Evolutionary conservation across 2,329 filamentous ascomycete genomes (phyloP).

Genomic region (Curvularia spicifera): DNA sequence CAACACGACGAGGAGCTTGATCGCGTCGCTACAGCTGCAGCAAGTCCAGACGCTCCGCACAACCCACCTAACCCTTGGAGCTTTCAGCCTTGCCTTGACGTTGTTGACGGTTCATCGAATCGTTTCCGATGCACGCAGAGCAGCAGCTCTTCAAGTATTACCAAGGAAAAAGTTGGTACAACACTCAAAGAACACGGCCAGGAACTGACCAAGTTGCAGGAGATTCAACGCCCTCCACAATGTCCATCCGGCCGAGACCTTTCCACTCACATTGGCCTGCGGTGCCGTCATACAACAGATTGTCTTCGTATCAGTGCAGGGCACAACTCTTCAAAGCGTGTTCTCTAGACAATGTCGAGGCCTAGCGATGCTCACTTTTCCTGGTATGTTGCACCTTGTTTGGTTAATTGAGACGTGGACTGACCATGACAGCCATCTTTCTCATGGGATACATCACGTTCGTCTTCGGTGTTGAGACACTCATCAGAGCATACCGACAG

Average conservation of each 20-base stretch:
- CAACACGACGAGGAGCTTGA: conserved; percentile 41
- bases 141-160: conserved; percentile 40
- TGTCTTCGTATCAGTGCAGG: conserved; percentile 49
- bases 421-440: conserved; percentile 63
- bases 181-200: not conserved
- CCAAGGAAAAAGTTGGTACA: conserved; percentile 43
- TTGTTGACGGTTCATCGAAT: conserved; percentile 48
- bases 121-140: conserved; percentile 47
- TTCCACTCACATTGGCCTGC: conserved; percentile 50
- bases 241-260: conserved; percentile 50
- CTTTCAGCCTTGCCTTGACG: conserved; percentile 47
- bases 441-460: conserved; percentile 70
- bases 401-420: conserved; percentile 1
- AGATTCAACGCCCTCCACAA: conserved; percentile 46
- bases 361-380: conserved; percentile 48
- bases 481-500: conserved; percentile 61
- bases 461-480: conserved; percentile 68
- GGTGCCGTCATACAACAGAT: conserved; percentile 48
- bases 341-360: conserved; percentile 46
- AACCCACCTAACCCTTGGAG: conserved; percentile 50
- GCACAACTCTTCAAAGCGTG: conserved; percentile 47
- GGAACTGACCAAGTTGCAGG: conserved; percentile 33
- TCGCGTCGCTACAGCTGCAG: conserved; percentile 45
- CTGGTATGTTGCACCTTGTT: conserved; percentile 39
- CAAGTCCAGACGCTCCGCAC: conserved; percentile 49